A percentile compares a stretch with the other conserved stretches of the same genome.
These are phyloP conservation scores for Metrosideros polymorpha DNA, from an alignment of 441 rosid species.

Conservation along the genomic window DNA sequence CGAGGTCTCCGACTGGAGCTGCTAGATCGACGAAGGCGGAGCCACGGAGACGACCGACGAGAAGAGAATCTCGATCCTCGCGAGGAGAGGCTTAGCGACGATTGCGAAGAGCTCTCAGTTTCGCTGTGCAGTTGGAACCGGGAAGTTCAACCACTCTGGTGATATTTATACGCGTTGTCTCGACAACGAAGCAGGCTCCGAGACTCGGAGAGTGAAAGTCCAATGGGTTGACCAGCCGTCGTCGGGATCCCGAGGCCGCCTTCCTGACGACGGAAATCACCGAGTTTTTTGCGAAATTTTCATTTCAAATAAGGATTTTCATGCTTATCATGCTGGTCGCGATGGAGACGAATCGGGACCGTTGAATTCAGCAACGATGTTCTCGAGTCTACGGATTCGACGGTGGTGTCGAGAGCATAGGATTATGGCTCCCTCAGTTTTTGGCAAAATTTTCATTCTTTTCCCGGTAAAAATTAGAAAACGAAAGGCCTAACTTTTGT, in stretches of 20 bases:
- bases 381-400: not conserved
- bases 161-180: not conserved
- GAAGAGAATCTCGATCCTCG: not conserved
- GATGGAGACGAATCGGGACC: not conserved
- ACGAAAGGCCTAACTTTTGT: no score
- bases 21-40: not conserved
- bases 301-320: no score
- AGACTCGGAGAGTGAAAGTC: not conserved
- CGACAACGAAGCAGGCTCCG: not conserved
- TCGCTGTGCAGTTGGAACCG: not conserved
- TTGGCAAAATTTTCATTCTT: not conserved
- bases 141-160: not conserved
- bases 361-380: not conserved
- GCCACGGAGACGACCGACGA: not conserved
- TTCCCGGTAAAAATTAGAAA: not conserved
- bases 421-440: not conserved
- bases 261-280: not conserved
- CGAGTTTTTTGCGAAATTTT: no score
- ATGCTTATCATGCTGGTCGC: no score
- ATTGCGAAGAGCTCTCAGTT: not conserved
- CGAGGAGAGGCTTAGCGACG: not conserved
- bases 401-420: not conserved
- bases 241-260: not conserved
- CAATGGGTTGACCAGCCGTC: not conserved
- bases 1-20: not conserved